Base-by-base conservation (phyloP, 345 rosid species). In the Psidium guajava region DNA sequence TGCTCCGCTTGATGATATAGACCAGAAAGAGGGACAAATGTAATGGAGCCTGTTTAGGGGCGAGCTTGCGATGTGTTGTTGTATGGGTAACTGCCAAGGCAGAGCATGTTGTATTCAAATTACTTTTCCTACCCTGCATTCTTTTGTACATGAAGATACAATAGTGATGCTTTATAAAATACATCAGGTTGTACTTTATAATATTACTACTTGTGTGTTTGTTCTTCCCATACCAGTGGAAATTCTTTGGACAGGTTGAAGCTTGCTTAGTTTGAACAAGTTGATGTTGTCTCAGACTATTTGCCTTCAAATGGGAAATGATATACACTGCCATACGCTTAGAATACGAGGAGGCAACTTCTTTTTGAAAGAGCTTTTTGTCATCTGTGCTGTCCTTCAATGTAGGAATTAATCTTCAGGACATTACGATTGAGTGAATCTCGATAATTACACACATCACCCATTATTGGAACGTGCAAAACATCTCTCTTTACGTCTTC, bases 81-180 rank as follows among this genome's bases (percentile, higher is more conserved):
- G 47, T 69, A 69, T 69, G 24, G 24, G 47, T 32, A 16, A 69
- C 77, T 32, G 77, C 24, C 6, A 0, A 69, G 77, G 44, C 22
- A 2, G 44, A 54, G 36, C 69, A 40, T 27, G 53, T 87, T 88
- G 87, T 88, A 84, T 75, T 84, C 58, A 85, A 83, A 88, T 87
- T 86, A 32, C 88, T 82, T 85, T 88, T 52, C 83, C 52, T 84
- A 54, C 28, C 86, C 69, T 87, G 93, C 85, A 94, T 95, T 93
- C 94, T 92, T 93, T 91, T 92, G 95, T 93, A 91, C 90, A 92
- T 89, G 89, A 84, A 61, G 83, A 86, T 87, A 77, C 82, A 54
- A 52, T 59, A 86, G 11, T 55, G 57, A 58, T 83, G 32, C 77
- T 69, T 32, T 32, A 69, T 32, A 69, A 12, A 69, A 69, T 69